Base-by-base conservation (phyloP, 1,139 yeast species). In the Zhuliangozyma parablackwelliae region DNA sequence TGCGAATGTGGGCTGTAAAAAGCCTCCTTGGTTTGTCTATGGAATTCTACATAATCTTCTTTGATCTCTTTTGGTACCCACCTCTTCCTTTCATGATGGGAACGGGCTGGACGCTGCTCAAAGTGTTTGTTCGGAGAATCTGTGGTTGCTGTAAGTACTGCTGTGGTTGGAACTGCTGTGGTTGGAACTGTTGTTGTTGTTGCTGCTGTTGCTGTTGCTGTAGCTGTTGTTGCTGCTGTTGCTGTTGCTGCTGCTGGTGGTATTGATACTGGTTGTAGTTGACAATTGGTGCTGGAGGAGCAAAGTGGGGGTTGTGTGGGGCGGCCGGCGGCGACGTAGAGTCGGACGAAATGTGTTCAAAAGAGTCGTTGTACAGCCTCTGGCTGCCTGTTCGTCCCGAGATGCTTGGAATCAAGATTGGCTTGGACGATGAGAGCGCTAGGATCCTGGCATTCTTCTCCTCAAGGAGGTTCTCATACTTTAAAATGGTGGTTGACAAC, bases 51-150 rank as follows among this genome's bases (percentile, higher is more conserved):
- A 60, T 59, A 31, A 48, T 49, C 35, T 66, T 63, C 49, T 67
- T 69, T 0, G 74, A 58, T 43, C 75, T 54, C 49, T 68, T 71
- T 46, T 72, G 78, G 43, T 67, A 64, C 1, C 78, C 78, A 3
- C 78, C 78, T 43, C 78, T 59, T 10, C 78, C 78, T 45, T 63
- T 65, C 32, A 72, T 56, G 5, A 65, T 64, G 0, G 75, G 73
- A 6, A 45, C 54, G 24, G 38, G 42, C 20, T 27, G 35, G 10
- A 32, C 32, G 26, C 2, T 10, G 13, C 29, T 27, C 28, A 23
- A 31, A 9, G 31, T 10, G 21, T 11, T 10, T n/a, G 35, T 13
- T 16, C 24, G 21, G 23, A 21, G 28, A 23, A 24, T 11, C 26
- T 21, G 32, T 16, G 27, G 28, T 31, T 16, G 29, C 31, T 23